These are phyloP conservation scores for Saccharomyces jurei DNA, from an alignment of 805 yeast genomes.

Conservation along the genomic window DNA sequence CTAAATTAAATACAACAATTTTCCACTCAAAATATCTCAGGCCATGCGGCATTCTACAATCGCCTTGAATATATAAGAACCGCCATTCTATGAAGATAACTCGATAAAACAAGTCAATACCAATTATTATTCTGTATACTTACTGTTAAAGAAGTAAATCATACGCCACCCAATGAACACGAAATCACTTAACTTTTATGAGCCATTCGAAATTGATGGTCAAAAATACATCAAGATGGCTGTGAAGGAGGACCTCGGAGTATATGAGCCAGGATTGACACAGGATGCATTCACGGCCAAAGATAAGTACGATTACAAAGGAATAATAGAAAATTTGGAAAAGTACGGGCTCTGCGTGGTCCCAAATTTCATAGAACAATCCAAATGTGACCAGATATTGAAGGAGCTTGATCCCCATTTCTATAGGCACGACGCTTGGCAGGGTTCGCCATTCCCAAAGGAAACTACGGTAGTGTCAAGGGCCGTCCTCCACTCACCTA, in stretches of 20 bases:
- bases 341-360: constrained; percentile 23
- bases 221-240: background rate
- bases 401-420: constrained; percentile 19
- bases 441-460: constrained; percentile 21
- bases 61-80: background rate
- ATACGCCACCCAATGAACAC: background rate
- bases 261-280: background rate
- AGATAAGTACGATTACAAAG: constrained; percentile 2
- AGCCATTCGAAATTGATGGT: background rate
- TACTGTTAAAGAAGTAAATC: too few species aligned
- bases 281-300: constrained; percentile 2
- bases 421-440: constrained; percentile 19
- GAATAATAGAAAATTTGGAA: constrained; percentile 13
- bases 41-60: background rate
- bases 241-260: background rate
- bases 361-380: constrained; percentile 10
- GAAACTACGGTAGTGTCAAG: constrained; percentile 22
- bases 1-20: background rate
- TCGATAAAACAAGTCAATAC: background rate
- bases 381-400: constrained; percentile 10
- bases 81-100: background rate
- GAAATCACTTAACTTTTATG: background rate
- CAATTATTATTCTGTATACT: too few species aligned
- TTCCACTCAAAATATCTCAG: background rate
- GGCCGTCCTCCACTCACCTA: constrained; percentile 11